These are phyloP conservation scores for Tulasnella sp. DNA, from an alignment of 768 basidiomycete genomes.

Conservation along the genomic window DNA sequence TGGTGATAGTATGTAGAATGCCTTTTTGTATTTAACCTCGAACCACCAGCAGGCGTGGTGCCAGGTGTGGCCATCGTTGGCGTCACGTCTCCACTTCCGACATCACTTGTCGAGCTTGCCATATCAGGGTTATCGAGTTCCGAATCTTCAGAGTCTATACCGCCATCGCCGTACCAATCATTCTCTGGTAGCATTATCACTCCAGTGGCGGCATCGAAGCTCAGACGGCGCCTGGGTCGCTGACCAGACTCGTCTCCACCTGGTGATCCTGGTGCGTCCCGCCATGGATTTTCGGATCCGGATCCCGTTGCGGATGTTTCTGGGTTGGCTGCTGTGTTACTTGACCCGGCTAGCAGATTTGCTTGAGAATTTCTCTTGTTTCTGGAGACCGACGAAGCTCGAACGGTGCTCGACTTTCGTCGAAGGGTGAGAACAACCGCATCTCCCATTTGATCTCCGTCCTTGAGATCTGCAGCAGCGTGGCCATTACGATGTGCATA, in stretches of 20 bases:
- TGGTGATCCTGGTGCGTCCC: too few relatives aligned
- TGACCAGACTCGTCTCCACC: too few relatives aligned
- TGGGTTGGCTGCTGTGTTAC: too few relatives aligned
- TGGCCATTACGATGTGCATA: slow-evolving; percentile 20
- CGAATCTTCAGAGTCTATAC: slow-evolving; percentile 35
- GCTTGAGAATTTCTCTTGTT: slow-evolving; percentile 1
- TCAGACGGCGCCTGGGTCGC: slow-evolving; percentile 44
- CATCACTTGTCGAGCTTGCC: slow-evolving; percentile 19
- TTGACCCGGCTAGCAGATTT: not conserved
- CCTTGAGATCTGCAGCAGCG: slow-evolving; percentile 18
- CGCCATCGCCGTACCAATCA: slow-evolving; percentile 41
- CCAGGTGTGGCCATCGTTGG: slow-evolving; percentile 12
- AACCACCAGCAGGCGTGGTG: slow-evolving; percentile 19
- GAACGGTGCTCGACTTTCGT: slow-evolving; percentile 46
- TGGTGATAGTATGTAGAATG: slow-evolving; percentile 80
- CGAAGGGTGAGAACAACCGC: slow-evolving; percentile 75
- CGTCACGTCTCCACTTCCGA: slow-evolving; percentile 15
- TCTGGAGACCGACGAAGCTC: slow-evolving; percentile 27
- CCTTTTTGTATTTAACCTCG: slow-evolving; percentile 33
- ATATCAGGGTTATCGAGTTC: slow-evolving; percentile 12
- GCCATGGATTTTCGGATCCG: slow-evolving; percentile 14
- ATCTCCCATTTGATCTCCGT: slow-evolving; percentile 23
- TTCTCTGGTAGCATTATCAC: slow-evolving; percentile 80
- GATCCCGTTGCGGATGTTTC: too few relatives aligned
- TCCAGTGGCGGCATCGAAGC: slow-evolving; percentile 76